Conservation (phyloP, 768 basidiomycete species). For the Termitomyces sp. region DNA sequence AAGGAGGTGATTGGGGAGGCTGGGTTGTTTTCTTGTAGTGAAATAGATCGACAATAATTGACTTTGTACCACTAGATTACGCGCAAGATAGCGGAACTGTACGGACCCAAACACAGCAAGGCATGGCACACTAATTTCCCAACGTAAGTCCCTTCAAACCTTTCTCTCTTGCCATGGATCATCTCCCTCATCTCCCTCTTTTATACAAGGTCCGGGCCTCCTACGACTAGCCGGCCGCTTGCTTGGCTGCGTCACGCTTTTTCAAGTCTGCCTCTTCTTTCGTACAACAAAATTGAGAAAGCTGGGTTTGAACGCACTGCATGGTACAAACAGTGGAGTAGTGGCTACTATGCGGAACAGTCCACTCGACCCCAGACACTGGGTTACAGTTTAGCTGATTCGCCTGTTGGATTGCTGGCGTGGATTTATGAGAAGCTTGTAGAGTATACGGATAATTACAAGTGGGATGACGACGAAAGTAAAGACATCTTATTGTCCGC, state of each 20-base stretch:
- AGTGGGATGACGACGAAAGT: constrained; percentile 58
- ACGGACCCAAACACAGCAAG: constrained; percentile 37
- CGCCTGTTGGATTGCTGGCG: constrained; percentile 48
- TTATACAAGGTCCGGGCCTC: not conserved
- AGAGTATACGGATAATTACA: constrained; percentile 47
- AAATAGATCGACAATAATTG: not conserved
- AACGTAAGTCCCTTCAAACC: constrained; percentile 19
- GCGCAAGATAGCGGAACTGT: constrained; percentile 21
- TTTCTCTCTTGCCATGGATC: not conserved
- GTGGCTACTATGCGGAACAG: constrained; percentile 38
- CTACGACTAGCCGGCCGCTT: no score
- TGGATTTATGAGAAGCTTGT: constrained; percentile 54
- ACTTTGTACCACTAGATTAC: constrained; percentile 17
- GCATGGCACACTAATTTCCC: constrained; percentile 50
- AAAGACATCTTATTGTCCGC: no score
- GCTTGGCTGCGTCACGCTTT: no score
- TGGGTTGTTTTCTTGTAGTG: not conserved
- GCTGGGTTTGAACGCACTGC: no score
- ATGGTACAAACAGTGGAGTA: constrained; percentile 24
- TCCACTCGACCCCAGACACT: constrained; percentile 48
- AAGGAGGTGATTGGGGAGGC: constrained; percentile 47
- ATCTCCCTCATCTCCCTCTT: no score
- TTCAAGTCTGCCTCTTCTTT: not conserved
- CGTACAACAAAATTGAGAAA: no score
- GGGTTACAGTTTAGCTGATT: constrained; percentile 53